Conservation (phyloP, 2,329 filamentous ascomycete genomes). For the Teratosphaeria destructans region DNA sequence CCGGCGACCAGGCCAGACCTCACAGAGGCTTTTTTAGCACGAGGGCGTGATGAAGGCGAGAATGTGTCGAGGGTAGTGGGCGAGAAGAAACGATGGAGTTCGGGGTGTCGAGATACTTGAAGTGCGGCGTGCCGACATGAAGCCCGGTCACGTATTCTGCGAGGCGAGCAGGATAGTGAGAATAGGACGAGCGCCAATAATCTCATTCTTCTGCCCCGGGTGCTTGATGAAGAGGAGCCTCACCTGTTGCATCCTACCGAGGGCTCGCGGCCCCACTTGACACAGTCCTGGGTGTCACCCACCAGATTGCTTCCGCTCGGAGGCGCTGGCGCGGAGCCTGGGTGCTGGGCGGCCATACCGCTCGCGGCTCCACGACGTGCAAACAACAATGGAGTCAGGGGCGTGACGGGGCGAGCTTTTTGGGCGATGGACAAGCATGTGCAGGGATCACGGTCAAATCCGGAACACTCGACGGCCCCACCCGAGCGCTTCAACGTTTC, state of each 20-base stretch:
- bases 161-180: background rate
- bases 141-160: background rate
- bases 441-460: background rate
- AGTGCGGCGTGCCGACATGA: background rate
- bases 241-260: background rate
- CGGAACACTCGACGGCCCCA: background rate
- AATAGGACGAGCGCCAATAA: background rate
- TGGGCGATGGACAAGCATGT: background rate
- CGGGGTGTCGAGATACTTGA: conserved; percentile 1
- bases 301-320: background rate
- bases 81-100: conserved; percentile 1
- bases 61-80: conserved; percentile 5
- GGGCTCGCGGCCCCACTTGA: background rate
- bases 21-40: conserved; percentile 13
- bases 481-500: background rate
- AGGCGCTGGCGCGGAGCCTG: background rate
- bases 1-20: conserved; percentile 19
- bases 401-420: background rate
- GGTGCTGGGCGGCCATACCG: background rate
- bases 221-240: background rate
- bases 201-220: background rate
- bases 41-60: background rate
- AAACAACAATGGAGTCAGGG: background rate
- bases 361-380: background rate
- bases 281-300: background rate